phyloP scores from a whole-genome alignment of 1,139 yeast species.

The Sugiyamaella sp. region DNA sequence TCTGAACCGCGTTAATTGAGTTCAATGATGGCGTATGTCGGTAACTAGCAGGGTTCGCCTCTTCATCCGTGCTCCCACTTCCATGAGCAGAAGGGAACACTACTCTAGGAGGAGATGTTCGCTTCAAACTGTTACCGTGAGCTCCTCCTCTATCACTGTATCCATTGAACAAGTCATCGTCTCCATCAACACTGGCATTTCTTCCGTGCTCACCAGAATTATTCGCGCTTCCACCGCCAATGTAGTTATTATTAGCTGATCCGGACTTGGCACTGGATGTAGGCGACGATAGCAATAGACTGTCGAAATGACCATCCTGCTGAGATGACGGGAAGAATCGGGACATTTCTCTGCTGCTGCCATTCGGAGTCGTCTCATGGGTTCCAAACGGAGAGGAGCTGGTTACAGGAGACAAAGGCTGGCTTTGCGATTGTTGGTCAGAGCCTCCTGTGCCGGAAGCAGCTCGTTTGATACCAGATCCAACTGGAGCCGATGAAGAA shows the following conservation, averaged over 20 bases:
- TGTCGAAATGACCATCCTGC: slow-evolving; percentile 7
- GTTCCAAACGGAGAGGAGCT: slow-evolving; percentile 14
- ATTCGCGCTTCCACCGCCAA: neutral
- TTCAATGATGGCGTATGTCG: slow-evolving; percentile 20
- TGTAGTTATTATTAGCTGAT: neutral
- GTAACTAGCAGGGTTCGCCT: neutral
- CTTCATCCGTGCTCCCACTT: slow-evolving; percentile 1
- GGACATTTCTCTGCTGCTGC: slow-evolving; percentile 25
- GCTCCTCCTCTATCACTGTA: slow-evolving; percentile 19
- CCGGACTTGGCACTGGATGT: neutral
- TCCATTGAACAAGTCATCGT: slow-evolving; percentile 19
- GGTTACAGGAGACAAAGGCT: slow-evolving; percentile 20
- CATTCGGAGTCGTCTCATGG: slow-evolving; percentile 23
- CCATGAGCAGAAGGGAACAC: slow-evolving; percentile 15
- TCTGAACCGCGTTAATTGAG: slow-evolving; percentile 24
- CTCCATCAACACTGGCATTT: neutral
- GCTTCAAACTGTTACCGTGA: neutral
- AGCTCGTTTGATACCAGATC: slow-evolving; percentile 1
- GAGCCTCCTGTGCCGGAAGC: neutral
- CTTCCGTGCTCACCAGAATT: neutral
- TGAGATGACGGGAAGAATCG: slow-evolving; percentile 28
- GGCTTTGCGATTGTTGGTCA: slow-evolving; percentile 14
- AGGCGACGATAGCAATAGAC: slow-evolving; percentile 6
- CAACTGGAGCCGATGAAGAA: slow-evolving; percentile 8
- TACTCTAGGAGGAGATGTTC: slow-evolving; percentile 18